These are phyloP conservation scores for Pythium rhizo-oryzae DNA, from an alignment of 352 stramenopile genomes.

Conservation along the genomic window DNA sequence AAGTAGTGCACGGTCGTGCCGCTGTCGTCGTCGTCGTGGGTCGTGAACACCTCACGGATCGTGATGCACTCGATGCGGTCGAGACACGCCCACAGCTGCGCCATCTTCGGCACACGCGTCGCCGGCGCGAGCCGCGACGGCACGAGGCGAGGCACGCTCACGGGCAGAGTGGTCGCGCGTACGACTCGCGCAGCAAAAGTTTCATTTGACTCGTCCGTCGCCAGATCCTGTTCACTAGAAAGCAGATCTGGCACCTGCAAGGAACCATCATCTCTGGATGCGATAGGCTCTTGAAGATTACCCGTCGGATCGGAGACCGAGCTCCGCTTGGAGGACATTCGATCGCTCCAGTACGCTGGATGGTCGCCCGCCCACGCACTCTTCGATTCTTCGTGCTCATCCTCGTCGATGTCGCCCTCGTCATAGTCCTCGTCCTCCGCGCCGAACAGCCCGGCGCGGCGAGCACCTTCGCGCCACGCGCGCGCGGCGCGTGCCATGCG, in stretches of 20 bases:
- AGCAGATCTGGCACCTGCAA: background rate
- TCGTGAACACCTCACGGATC: constrained; percentile 49
- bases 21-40: constrained; percentile 44
- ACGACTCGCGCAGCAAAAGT: no score
- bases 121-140: constrained; percentile 48
- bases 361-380: background rate
- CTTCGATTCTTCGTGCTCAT: constrained; percentile 7
- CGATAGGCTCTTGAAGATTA: background rate
- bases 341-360: no score
- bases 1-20: constrained; percentile 49
- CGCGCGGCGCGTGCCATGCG: constrained; percentile 20
- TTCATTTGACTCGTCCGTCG: background rate
- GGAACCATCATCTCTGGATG: background rate
- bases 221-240: background rate
- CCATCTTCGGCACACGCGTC: constrained; percentile 51
- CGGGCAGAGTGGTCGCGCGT: constrained; percentile 2
- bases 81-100: constrained; percentile 56
- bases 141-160: constrained; percentile 41
- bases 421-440: constrained; percentile 11
- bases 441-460: constrained; percentile 15
- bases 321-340: background rate
- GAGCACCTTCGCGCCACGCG: constrained; percentile 22
- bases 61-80: constrained; percentile 59
- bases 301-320: background rate
- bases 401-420: background rate